phyloP scores from a whole-genome alignment of 371 early-diverging fungal genomes.

The Mortierella sp. region DNA sequence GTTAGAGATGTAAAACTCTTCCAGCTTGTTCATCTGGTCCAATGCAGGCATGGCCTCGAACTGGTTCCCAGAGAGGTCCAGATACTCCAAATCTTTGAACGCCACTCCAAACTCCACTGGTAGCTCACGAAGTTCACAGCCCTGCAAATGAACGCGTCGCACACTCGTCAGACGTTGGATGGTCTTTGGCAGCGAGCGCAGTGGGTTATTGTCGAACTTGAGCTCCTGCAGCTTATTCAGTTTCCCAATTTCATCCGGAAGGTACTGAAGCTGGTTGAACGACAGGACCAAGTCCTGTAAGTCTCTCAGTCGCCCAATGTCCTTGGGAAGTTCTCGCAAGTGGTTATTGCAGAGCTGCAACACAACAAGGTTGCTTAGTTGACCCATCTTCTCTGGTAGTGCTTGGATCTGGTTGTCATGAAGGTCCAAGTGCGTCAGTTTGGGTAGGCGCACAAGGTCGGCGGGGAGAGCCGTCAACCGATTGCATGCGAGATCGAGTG shows the following conservation, averaged over 20 bases:
- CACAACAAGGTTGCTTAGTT: constrained; percentile 61
- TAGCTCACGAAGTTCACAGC: constrained; percentile 54
- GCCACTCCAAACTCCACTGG: constrained; percentile 55
- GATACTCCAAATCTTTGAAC: constrained; percentile 44
- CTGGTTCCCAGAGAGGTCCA: constrained; percentile 54
- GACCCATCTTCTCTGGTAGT: constrained; percentile 63
- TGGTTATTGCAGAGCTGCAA: constrained; percentile 67
- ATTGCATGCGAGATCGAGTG: constrained; percentile 58
- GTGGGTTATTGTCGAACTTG: constrained; percentile 56
- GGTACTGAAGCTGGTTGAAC: constrained; percentile 63
- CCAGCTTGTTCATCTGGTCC: constrained; percentile 52
- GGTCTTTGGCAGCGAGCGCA: constrained; percentile 46
- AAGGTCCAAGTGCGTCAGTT: constrained; percentile 68
- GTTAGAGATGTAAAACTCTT: constrained; percentile 55
- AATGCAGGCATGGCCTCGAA: constrained; percentile 55
- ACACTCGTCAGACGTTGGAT: constrained; percentile 42
- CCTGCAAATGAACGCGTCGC: constrained; percentile 53
- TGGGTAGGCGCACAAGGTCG: constrained; percentile 57
- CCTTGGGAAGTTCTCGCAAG: constrained; percentile 67
- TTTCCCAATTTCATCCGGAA: constrained; percentile 77
- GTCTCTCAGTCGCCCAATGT: constrained; percentile 70
- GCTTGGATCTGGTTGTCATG: constrained; percentile 64
- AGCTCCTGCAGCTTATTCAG: constrained; percentile 67
- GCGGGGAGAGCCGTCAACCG: constrained; percentile 42
- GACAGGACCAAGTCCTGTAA: constrained; percentile 68